Conservation (phyloP, 2,329 filamentous ascomycete species). For the Stagonosporopsis vannaccii region DNA sequence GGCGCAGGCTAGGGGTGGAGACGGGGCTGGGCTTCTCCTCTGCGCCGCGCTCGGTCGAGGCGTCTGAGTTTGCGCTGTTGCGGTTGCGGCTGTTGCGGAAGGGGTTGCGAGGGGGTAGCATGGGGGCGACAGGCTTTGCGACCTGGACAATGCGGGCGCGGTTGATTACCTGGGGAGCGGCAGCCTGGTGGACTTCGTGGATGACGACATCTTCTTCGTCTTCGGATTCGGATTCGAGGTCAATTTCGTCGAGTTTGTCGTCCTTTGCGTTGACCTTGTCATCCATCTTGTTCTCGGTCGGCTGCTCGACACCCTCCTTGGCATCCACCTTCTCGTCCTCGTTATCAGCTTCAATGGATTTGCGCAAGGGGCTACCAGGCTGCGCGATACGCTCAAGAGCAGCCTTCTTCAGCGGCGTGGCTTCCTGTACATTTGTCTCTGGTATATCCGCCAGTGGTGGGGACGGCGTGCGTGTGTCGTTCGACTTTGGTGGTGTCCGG, state of each 20-base stretch:
- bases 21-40: slow-evolving; percentile 40
- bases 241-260: slow-evolving; percentile 52
- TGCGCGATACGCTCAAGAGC: slow-evolving; percentile 1
- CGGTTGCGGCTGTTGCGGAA: slow-evolving; percentile 57
- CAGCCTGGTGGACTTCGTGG: slow-evolving; percentile 70
- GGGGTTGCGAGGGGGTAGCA: slow-evolving; percentile 79
- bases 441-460: slow-evolving; percentile 46
- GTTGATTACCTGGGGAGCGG: slow-evolving; percentile 71
- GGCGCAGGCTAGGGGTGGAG: slow-evolving; percentile 46
- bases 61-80: slow-evolving; percentile 44
- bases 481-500: slow-evolving; percentile 19
- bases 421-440: slow-evolving; percentile 37
- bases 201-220: slow-evolving; percentile 64
- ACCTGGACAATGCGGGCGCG: slow-evolving; percentile 86
- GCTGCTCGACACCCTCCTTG: slow-evolving; percentile 32
- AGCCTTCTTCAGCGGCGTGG: slow-evolving; percentile 17
- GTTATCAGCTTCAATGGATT: slow-evolving; percentile 21
- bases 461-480: slow-evolving; percentile 26
- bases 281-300: neutral
- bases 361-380: slow-evolving; percentile 30
- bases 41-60: slow-evolving; percentile 36
- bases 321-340: slow-evolving; percentile 55
- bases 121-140: slow-evolving; percentile 78
- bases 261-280: slow-evolving; percentile 41
- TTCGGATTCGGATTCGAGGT: slow-evolving; percentile 56